Evolutionary conservation across 768 basidiomycete genomes (phyloP).

Genomic region (Naganishia kalamii): DNA sequence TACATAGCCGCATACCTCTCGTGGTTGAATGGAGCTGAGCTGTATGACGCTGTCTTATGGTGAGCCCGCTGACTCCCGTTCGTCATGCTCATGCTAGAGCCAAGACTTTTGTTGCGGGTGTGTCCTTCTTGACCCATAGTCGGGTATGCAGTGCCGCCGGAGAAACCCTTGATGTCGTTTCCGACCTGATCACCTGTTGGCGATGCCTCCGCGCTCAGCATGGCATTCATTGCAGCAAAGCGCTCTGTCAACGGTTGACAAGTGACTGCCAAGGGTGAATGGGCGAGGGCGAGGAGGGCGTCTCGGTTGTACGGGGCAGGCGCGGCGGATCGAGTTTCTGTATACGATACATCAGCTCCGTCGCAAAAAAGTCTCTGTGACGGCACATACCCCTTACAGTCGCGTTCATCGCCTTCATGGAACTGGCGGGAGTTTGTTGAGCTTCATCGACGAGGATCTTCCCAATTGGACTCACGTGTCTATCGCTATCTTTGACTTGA

Average conservation of each 20-base stretch:
- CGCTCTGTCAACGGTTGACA: neutral
- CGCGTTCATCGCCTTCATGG: too few species aligned
- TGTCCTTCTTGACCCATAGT: too few species aligned
- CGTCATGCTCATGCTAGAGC: too few species aligned
- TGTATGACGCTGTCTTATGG: too few species aligned
- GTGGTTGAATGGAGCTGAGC: neutral
- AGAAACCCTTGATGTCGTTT: neutral
- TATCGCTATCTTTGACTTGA: neutral
- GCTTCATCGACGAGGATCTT: too few species aligned
- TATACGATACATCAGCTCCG: neutral
- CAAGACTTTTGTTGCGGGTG: too few species aligned
- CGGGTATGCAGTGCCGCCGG: neutral
- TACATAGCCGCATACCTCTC: neutral
- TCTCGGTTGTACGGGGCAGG: neutral
- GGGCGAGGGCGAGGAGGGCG: neutral
- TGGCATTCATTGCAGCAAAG: neutral
- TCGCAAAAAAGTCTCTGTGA: too few species aligned
- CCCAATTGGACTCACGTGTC: slow-evolving; percentile 3
- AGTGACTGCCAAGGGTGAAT: neutral
- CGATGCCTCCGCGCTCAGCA: neutral
- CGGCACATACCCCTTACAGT: too few species aligned
- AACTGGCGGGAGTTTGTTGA: too few species aligned
- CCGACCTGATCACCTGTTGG: neutral
- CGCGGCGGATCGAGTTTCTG: neutral
- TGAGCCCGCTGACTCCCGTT: too few species aligned